Evolutionary conservation across 202 grass and related monocot genomes (phyloP), one percentile per base, ranked within the genome.

Genomic region (Musa balbisiana): DNA sequence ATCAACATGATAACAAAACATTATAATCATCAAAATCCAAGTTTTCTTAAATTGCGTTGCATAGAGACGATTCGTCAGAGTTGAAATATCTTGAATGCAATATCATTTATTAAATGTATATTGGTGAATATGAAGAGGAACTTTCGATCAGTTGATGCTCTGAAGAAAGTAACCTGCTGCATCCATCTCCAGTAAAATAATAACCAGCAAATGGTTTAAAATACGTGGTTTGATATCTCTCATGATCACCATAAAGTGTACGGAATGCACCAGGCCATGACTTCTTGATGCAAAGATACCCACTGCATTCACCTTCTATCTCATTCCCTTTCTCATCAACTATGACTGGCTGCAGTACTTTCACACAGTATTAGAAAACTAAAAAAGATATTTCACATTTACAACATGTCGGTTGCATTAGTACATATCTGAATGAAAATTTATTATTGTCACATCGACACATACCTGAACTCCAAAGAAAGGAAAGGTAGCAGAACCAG

Each of bases 171-270:
- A 85, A 97, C 94, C 94, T 94, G 56, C 88, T 88, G 84, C 95
- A 94, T 69, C 95, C 95, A 86, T 98, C 95, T 25, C 95, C 95
- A 5, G 95, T 92, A 80, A 98, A 98, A 83, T 98, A 94, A 80
- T 98, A 98, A 65, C 95, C 95, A 71, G 88, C n/a, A 76, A 98
- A 98, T 72, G 95, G 95, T 87, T 94, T 98, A 65, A 92, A 98
- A 82, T 98, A 98, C 71, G 95, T 90, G 3, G 95, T 98, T 71
- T 98, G 88, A 71, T 98, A 98, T 98, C 95, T 98, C 21, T 98
- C 95, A 78, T 90, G 81, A 80, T 98, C 95, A 87, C 87, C 95
- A 83, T 85, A 92, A 24, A 98, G 88, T 75, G 95, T 92, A n/a
- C 91, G 84, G 23, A 98, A 98, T 84, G 95, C 88, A 70, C 95